Evolutionary conservation across 2,329 filamentous ascomycete genomes (phyloP).

Genomic region (Diaporthe nobilis): DNA sequence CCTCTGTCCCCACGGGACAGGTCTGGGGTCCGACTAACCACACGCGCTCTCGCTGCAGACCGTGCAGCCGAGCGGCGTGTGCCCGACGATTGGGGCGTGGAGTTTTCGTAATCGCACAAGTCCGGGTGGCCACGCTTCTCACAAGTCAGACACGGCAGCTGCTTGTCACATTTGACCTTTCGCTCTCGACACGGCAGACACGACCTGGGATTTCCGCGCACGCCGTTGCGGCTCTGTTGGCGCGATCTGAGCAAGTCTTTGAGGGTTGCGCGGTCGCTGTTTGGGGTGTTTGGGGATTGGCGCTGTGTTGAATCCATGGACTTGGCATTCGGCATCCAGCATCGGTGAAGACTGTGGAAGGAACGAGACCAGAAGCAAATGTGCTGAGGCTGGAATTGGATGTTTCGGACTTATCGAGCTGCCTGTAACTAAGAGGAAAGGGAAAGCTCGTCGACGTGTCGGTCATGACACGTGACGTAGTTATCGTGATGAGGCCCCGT

Average conservation of each 20-base stretch:
- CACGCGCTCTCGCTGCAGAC: neutral
- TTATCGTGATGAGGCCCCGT: neutral
- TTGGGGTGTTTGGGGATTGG: neutral
- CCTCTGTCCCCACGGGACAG: neutral
- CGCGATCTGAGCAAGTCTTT: constrained; percentile 22
- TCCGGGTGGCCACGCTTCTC: constrained; percentile 23
- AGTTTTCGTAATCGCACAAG: constrained; percentile 6
- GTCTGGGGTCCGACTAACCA: neutral
- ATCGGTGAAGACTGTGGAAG: too few species aligned
- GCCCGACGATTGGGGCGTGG: neutral
- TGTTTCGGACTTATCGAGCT: too few species aligned
- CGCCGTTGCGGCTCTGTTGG: constrained; percentile 7
- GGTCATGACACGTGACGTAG: neutral
- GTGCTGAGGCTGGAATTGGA: neutral
- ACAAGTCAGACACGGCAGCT: constrained; percentile 2
- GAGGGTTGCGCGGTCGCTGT: constrained; percentile 2
- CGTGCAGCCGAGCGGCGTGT: neutral
- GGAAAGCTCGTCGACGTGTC: neutral
- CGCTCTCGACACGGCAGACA: constrained; percentile 15
- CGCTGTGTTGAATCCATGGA: neutral
- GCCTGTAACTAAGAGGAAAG: neutral
- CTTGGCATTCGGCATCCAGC: neutral
- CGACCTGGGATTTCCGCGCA: constrained; percentile 8
- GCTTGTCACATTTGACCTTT: constrained; percentile 21
- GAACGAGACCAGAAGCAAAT: neutral